phyloP scores from a whole-genome alignment of 305 asterid genomes.

The Fraxinus angustifolia region DNA sequence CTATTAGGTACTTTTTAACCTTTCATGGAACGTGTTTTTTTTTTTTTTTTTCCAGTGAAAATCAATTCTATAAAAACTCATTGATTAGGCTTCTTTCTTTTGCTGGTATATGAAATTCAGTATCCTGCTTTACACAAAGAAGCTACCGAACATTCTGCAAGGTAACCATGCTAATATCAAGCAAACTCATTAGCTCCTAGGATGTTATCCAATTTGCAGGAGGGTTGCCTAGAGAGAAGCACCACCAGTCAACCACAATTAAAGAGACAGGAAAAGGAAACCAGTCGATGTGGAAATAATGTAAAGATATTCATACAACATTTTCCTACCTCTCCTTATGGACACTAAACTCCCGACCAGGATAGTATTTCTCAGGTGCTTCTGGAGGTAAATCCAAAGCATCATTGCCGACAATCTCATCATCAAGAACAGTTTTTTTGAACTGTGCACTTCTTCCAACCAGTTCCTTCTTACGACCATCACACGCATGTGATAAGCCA shows the following conservation, averaged over 20 bases:
- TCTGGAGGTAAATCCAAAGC: constrained; percentile 33
- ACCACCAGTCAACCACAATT: constrained; percentile 2
- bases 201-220: not conserved
- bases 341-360: constrained; percentile 35
- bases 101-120: not conserved
- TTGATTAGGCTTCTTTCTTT: not conserved
- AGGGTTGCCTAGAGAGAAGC: not conserved
- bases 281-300: constrained; percentile 4
- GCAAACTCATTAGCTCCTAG: constrained; percentile 7
- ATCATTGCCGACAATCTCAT: constrained; percentile 40
- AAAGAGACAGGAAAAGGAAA: not conserved
- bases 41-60: not conserved
- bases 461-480: constrained; percentile 43
- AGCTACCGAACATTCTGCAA: not conserved
- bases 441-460: constrained; percentile 41
- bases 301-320: constrained; percentile 14
- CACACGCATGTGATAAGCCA: constrained; percentile 23
- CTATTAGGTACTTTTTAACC: too few relatives aligned
- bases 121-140: not conserved
- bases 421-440: constrained; percentile 29
- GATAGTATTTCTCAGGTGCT: constrained; percentile 24
- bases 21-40: not conserved
- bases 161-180: not conserved
- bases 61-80: not conserved
- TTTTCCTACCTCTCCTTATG: constrained; percentile 48